These are phyloP conservation scores for Oryza longistaminata DNA, from an alignment of 176 grass and related monocot genomes.

Conservation along the genomic window DNA sequence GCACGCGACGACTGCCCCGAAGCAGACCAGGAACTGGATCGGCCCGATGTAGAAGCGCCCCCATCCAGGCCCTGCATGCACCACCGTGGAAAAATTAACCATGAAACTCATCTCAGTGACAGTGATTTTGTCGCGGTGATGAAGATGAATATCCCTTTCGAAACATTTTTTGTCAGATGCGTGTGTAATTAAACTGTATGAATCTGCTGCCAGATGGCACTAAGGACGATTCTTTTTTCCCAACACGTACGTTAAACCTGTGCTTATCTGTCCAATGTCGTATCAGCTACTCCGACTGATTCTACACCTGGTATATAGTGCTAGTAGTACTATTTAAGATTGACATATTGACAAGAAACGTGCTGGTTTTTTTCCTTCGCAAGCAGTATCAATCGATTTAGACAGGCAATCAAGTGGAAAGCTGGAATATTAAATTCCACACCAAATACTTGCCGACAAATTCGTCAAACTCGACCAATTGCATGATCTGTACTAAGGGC, in stretches of 20 bases:
- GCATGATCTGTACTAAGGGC: background rate
- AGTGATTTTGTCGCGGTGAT: background rate
- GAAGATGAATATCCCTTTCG: background rate
- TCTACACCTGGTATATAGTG: background rate
- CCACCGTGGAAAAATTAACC: background rate
- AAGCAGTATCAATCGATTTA: background rate
- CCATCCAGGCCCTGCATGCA: slow-evolving; percentile 68
- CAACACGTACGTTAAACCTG: background rate
- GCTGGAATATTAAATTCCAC: background rate
- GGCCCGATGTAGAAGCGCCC: slow-evolving; percentile 75
- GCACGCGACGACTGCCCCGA: slow-evolving; percentile 69
- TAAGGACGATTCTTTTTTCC: background rate
- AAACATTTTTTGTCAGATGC: background rate
- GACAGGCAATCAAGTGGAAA: background rate
- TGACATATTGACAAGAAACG: background rate
- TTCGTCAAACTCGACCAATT: background rate
- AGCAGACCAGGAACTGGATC: slow-evolving; percentile 85
- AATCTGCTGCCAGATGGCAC: background rate
- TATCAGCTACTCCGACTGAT: background rate
- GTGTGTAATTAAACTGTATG: background rate
- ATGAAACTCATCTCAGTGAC: background rate
- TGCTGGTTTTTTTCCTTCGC: background rate
- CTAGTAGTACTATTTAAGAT: background rate
- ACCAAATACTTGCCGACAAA: background rate
- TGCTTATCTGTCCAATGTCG: background rate